Evolutionary conservation across 169 alveolate species (phyloP), one percentile per base, ranked within the genome.

Genomic region (Cryptosporidium andersoni): DNA sequence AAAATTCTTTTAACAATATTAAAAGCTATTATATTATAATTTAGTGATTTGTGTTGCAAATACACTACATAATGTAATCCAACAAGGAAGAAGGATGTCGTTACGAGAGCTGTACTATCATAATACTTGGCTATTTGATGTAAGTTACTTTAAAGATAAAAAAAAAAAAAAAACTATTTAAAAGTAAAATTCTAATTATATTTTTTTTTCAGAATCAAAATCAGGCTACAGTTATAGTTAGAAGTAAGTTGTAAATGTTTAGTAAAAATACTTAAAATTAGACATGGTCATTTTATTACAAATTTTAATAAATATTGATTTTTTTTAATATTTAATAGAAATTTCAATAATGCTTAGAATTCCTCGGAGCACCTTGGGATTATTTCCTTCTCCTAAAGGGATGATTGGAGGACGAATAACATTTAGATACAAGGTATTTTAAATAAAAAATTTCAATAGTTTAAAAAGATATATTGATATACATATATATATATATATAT

Each of bases 321-420:
- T 43, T 16, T 12, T 3, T 40, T n/a, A 43, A n/a, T 45, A 25
- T 67, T 67, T 9, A 9, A 34, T 45, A 74, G 85, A 16, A 2
- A 47, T 74, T 56, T 39, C 68, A 37, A 68, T 58, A 58, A 14
- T 74, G 4, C 49, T 74, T 34, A 58, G 37, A 58, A 53, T 42
- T 8, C 85, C 67, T 43, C 55, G 85, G 34, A 74, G 36, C 7
- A 47, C 62, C 9, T 34, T 74, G 25, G 85, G 85, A 58, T 45
- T 74, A 39, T 74, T 74, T 16, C 85, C 85, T 43, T 74, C 85
- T 56, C 85, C 85, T 25, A 74, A 74, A 43, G 85, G 85, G 45
- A 74, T 58, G 56, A 45, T 74, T 58, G 85, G 85, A 3, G 85
- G 85, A 16, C 55, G 68, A 25, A 37, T 74, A 34, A 60, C 55